phyloP scores from a whole-genome alignment of 306 rosid species.

The Rubus parviflorus region DNA sequence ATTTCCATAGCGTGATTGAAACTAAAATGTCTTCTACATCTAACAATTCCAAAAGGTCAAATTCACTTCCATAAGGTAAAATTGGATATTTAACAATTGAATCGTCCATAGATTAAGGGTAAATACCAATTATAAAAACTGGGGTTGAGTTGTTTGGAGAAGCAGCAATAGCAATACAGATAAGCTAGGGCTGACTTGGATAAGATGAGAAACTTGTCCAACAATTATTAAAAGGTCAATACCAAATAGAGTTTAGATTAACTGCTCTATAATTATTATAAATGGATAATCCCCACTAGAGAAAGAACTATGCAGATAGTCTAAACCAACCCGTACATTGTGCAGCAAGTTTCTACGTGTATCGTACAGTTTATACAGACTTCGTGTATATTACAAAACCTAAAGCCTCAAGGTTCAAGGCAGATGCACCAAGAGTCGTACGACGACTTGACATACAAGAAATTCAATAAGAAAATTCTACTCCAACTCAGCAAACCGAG shows the following conservation, averaged over 20 bases:
- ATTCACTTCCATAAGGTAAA: not conserved
- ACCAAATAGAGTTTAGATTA: not conserved
- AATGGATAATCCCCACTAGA: not conserved
- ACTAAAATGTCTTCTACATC: not conserved
- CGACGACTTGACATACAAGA: not conserved
- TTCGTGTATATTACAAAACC: not conserved
- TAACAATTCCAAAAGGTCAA: not conserved
- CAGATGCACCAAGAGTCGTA: conserved; percentile 21
- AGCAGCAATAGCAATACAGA: not conserved
- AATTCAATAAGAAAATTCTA: not conserved
- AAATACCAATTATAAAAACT: not conserved
- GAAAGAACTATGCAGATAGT: not conserved
- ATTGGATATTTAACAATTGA: not conserved
- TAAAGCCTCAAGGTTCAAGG: not conserved
- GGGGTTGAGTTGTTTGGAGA: not conserved
- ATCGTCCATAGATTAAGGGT: not conserved
- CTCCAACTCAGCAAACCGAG: conserved; percentile 24
- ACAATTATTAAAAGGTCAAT: not conserved
- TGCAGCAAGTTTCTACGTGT: conserved; percentile 20
- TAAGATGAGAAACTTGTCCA: not conserved
- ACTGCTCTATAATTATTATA: not conserved
- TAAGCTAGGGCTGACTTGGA: conserved; percentile 6
- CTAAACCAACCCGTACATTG: conserved; percentile 22
- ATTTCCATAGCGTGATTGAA: not conserved
- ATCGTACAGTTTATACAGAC: not conserved